Evolutionary conservation across 202 grass and related monocot genomes (phyloP), one percentile per base, ranked within the genome.

Genomic region (Saccharum hybrid): DNA sequence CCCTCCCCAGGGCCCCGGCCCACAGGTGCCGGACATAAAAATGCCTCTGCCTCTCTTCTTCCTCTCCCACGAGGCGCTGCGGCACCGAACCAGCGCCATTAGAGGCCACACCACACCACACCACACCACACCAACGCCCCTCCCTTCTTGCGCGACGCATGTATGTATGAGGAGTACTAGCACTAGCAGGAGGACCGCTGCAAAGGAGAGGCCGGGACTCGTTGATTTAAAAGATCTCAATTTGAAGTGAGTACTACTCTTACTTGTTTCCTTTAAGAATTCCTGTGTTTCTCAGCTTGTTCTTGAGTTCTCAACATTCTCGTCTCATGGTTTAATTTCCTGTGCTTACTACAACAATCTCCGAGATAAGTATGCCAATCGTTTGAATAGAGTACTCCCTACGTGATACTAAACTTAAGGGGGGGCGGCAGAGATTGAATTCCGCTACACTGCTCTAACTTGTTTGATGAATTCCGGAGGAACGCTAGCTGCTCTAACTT

Each of bases 11-110:
- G 43, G 30, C 69, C 52, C 54, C 54, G 7, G 54, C 54, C 62
- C 87, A 70, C 76, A 1, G 76, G 30, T 18, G 74, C 72, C 56
- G 21, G 36, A 66, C 82, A 85, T 85, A 82, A 85, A 67, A 85
- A 37, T 2, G 26, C 65, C 22, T 26, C n/a, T n/a, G n/a, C n/a
- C n/a, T n/a, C n/a, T n/a, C 87, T 65, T 89, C 87, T 64, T 82
- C 87, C 66, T 79, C 87, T 38, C 28, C 19, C 78, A 1, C 4
- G 57, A 8, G 72, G 57, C 31, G n/a, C 71, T 66, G 56, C 18
- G 41, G 30, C 51, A 36, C 16, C 4, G 39, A 72, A 54, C 10
- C 74, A 4, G 21, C 63, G 46, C 61, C 41, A 77, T 68, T 46
- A 68, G 68, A 74, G 63, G 57, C 31, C 40, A 40, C 45, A 38